phyloP scores from a whole-genome alignment of 768 basidiomycete genomes.

The Podaxis pistillaris region DNA sequence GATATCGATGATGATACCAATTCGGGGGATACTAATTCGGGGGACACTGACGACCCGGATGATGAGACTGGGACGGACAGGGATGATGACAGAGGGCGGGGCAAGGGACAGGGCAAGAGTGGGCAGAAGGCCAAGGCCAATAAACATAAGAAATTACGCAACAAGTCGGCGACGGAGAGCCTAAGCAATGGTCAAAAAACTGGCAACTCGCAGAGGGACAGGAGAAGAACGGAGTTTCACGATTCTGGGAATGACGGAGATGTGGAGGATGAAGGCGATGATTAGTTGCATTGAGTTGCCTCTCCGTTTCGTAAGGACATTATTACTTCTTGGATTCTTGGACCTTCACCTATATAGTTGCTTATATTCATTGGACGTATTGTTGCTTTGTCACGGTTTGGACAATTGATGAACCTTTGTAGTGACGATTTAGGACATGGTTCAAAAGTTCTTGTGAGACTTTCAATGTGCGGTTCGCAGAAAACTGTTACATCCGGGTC shows the following conservation, averaged over 20 bases:
- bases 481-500: no score
- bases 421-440: no score
- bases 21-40: background rate
- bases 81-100: background rate
- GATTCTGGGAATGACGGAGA: background rate
- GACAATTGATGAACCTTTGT: no score
- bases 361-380: no score
- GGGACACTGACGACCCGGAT: background rate
- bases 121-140: no score
- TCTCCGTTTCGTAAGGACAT: background rate
- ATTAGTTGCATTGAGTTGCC: background rate
- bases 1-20: background rate
- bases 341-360: no score
- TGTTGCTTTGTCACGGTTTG: no score
- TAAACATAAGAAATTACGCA: no score
- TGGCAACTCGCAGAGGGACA: background rate
- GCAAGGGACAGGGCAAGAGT: no score
- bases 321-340: background rate
- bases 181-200: background rate
- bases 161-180: background rate
- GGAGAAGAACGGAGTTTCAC: background rate
- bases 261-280: background rate
- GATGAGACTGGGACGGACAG: background rate
- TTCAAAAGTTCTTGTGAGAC: no score
- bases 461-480: no score